Evolutionary conservation across 1,284 basidiomycete genomes (phyloP), one percentile per base, ranked within the genome.

Genomic region (Somion occarium): DNA sequence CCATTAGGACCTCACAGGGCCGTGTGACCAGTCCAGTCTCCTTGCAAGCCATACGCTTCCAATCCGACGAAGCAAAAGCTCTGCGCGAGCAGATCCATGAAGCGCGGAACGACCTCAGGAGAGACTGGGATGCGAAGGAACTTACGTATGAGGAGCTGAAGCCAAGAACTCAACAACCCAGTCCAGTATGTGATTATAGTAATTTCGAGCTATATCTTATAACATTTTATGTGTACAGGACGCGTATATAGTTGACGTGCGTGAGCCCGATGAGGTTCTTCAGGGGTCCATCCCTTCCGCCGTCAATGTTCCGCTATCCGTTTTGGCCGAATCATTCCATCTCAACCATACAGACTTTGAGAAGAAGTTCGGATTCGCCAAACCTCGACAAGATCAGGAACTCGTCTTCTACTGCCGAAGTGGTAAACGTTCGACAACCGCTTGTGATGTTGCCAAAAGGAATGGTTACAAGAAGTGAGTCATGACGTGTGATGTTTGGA

Each of bases 271-370:
- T 58, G 97, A 99, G 69, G 91, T 95, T 30, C 80, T 88, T 2
- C 91, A 96, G 67, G 96, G 97, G 24, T 90, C 90, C 64, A 98
- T 99, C 62, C 97, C 97, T 2, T 94, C 92, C 11, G 82, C 95
- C 3, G 93, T 99, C 61, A 95, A 96, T 67, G 73, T 99, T 12
- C 96, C 97, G 4, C 81, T 99, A 20, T 90, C 91, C 3, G 77
- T 79, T 19, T 79, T 99, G 49, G 72, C 83, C 38, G 79, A 78
- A 43, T 84, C 92, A 4, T 69, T 99, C 45, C 74, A 82, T 58
- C 70, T 89, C 51, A 68, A 76, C 46, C 69, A 78, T 2, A 76
- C 76, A 15, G 72, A 74, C 19, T 94, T 93, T 73, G 74, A 79
- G 57, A 68, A 73, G 53, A 81, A 85, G 59, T 86, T 86, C 60